phyloP scores from a whole-genome alignment of 2,329 filamentous ascomycete genomes.

The Claviceps sp. region DNA sequence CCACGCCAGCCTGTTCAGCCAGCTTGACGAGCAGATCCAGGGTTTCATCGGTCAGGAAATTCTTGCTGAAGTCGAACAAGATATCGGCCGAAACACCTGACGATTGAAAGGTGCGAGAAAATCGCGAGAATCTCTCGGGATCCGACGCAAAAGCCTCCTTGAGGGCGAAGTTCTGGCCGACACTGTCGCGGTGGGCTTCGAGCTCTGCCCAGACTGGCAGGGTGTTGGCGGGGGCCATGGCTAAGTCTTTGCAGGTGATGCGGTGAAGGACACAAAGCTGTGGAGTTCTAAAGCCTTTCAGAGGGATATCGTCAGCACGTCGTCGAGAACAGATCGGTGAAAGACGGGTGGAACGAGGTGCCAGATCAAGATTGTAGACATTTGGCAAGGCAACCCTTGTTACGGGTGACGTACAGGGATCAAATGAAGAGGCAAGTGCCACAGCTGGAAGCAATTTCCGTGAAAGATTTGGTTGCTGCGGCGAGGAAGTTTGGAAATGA shows the following conservation, averaged over 20 bases:
- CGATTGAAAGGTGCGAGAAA: slow-evolving; percentile 75
- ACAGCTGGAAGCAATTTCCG: neutral
- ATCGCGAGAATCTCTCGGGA: slow-evolving; percentile 77
- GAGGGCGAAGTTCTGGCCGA: slow-evolving; percentile 81
- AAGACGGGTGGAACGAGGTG: neutral
- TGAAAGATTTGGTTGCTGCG: neutral
- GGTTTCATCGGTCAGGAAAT: slow-evolving; percentile 91
- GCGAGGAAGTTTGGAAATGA: neutral
- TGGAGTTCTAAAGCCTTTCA: neutral
- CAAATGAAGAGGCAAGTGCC: neutral
- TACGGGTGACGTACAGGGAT: neutral
- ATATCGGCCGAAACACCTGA: slow-evolving; percentile 73
- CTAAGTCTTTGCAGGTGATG: slow-evolving; percentile 11
- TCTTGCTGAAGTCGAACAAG: slow-evolving; percentile 98
- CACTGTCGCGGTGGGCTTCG: slow-evolving; percentile 74
- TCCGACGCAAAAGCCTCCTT: slow-evolving; percentile 90
- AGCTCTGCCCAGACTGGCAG: slow-evolving; percentile 82
- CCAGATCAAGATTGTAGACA: neutral
- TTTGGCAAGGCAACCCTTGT: neutral
- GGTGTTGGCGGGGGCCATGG: slow-evolving; percentile 72
- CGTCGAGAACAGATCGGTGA: neutral
- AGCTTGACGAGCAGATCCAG: slow-evolving; percentile 76
- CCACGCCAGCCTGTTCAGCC: slow-evolving; percentile 78
- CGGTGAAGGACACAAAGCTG: neutral
- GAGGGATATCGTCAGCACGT: neutral